Base-by-base conservation (phyloP, 2,329 filamentous ascomycete genomes). In the Polytolypa hystricis region DNA sequence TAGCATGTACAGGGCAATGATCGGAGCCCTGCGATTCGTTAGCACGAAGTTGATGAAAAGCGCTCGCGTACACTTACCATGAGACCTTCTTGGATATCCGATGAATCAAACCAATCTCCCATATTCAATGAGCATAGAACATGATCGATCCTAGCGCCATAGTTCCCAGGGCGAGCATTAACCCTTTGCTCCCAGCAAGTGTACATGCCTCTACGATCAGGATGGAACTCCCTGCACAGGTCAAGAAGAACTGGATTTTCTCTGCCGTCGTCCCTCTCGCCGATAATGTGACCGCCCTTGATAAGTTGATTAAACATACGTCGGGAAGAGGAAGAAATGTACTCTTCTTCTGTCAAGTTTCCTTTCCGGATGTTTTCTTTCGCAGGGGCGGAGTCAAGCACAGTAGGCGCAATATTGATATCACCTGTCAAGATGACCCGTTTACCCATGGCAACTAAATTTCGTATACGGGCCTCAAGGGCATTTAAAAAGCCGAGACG, bases 161-260 rank as follows among this genome's bases (percentile, higher is more conserved):
- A 93, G 55, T 96, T 96, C 2, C 84, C 86, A 3, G 89, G 89
- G n/a, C 91, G 72, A n/a, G 84, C 84, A 58, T 96, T 96, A 53
- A 86, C 82, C 56, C 83, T 87, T 34, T 84, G 87, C 45, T 96
- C 86, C 89, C 89, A 96, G 57, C 89, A 94, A 0, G 91, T 96
- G 57, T 85, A 96, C 91, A 98, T 96, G 42, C 85, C 85, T 43
- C 69, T 67, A 26, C 91, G 73, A n/a, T 66, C 62, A 1, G 84
- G 81, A 52, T 95, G 82, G 52, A 87, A 93, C 17, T 73, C 74
- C 33, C 91, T 74, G 48, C 83, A 87, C 12, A 93, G 67, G 61
- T 98, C 91, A 72, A 81, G 84, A 27, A 96, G 64, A 1, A 87
- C 73, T 2, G 84, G 75, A 9, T 68, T 49, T 53, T 87, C 79